Percentiles rank a stretch among this genome's conserved stretches.
Conservation (phyloP, 495 filamentous ascomycete genomes). For the Penicillium macrosclerotiorum region DNA sequence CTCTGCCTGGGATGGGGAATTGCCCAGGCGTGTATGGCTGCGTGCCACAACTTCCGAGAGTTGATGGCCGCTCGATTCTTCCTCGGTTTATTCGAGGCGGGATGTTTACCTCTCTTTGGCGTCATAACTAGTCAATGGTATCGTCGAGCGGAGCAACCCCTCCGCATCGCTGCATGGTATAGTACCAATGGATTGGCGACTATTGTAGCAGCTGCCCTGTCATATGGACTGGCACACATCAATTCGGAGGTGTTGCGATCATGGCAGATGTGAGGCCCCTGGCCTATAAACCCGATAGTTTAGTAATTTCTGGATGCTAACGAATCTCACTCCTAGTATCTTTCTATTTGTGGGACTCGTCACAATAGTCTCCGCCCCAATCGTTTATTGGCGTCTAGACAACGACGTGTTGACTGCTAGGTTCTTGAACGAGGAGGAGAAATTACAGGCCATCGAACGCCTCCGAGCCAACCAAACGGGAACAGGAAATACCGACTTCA, state of each 20-base stretch:
- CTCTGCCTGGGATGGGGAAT: slow-evolving; percentile 56
- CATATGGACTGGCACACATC: slow-evolving; percentile 55
- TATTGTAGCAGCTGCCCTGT: slow-evolving; percentile 44
- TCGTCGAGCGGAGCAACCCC: slow-evolving; percentile 47
- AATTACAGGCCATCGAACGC: slow-evolving; percentile 57
- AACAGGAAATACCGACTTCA: slow-evolving; percentile 45
- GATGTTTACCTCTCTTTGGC: slow-evolving; percentile 58
- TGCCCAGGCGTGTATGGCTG: slow-evolving; percentile 46
- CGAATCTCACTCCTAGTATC: no score
- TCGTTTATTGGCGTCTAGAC: slow-evolving; percentile 45
- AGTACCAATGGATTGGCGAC: slow-evolving; percentile 49
- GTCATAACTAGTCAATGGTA: slow-evolving; percentile 52
- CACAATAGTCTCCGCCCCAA: slow-evolving; percentile 42
- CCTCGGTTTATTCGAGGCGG: slow-evolving; percentile 51
- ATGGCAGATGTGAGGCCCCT: slow-evolving; percentile 58
- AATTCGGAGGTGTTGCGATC: slow-evolving; percentile 46
- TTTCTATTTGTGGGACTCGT: slow-evolving; percentile 50
- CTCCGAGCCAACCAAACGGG: slow-evolving; percentile 65
- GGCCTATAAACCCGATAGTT: background rate
- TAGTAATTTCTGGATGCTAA: no score
- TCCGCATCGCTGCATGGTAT: slow-evolving; percentile 51
- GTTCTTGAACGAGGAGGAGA: slow-evolving; percentile 59
- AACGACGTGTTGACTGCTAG: slow-evolving; percentile 53
- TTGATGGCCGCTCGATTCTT: slow-evolving; percentile 50
- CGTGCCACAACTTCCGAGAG: slow-evolving; percentile 36